phyloP scores from a whole-genome alignment of 2,329 filamentous ascomycete species.

The Epichloe brachyelytri region DNA sequence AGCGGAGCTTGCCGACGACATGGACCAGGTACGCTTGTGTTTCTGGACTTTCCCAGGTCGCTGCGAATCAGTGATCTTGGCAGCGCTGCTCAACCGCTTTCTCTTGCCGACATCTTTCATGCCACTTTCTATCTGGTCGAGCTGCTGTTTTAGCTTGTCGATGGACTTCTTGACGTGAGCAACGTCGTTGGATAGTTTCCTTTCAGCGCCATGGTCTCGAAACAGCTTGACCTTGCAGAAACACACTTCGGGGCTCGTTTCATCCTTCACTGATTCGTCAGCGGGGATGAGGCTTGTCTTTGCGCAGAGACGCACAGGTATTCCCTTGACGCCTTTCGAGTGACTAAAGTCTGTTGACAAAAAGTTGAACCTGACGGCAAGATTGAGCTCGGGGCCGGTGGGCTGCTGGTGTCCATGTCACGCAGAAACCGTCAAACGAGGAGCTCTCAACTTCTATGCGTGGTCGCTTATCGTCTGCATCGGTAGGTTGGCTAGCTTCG shows the following conservation, averaged over 20 bases:
- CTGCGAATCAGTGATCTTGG: slow-evolving; percentile 36
- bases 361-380: slow-evolving; percentile 95
- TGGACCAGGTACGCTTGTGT: slow-evolving; percentile 90
- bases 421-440: slow-evolving; percentile 88
- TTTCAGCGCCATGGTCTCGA: slow-evolving; percentile 87
- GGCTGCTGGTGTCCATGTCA: slow-evolving; percentile 68
- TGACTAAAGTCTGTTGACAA: slow-evolving; percentile 97
- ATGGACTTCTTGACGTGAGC: slow-evolving; percentile 94
- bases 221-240: slow-evolving; percentile 97
- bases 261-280: slow-evolving; percentile 35
- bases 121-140: slow-evolving; percentile 60
- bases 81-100: slow-evolving; percentile 39
- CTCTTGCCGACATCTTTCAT: slow-evolving; percentile 55
- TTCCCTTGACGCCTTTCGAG: slow-evolving; percentile 96
- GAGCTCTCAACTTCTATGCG: slow-evolving; percentile 59
- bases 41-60: slow-evolving; percentile 74
- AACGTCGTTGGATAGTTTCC: slow-evolving; percentile 88
- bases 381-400: slow-evolving; percentile 62
- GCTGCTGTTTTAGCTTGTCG: slow-evolving; percentile 90
- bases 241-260: slow-evolving; percentile 55
- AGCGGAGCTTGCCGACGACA: slow-evolving; percentile 64
- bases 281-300: slow-evolving; percentile 63
- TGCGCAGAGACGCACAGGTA: slow-evolving; percentile 81
- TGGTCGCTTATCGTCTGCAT: slow-evolving; percentile 52
- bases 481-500: slow-evolving; percentile 46